These are phyloP conservation scores for Friedmanniomyces simplex DNA, from an alignment of 495 filamentous ascomycete species.

Conservation along the genomic window DNA sequence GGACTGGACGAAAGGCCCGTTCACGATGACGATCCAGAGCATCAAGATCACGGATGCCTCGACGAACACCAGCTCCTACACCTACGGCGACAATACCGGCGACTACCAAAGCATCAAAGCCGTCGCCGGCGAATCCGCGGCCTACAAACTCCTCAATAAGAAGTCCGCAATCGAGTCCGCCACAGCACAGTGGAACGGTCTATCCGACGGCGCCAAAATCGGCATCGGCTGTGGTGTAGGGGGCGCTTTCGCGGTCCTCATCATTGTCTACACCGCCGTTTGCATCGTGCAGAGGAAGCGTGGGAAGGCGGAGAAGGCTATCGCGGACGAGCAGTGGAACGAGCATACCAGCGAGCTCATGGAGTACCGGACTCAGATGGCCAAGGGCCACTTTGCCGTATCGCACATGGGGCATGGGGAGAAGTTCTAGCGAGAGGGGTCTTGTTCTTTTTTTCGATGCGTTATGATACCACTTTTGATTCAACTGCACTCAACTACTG, in stretches of 20 bases:
- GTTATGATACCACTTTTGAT: not conserved
- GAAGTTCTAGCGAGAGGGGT: slow-evolving; percentile 1
- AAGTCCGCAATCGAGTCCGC: slow-evolving; percentile 11
- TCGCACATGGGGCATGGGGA: slow-evolving; percentile 10
- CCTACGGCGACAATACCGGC: slow-evolving; percentile 18
- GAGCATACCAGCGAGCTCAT: slow-evolving; percentile 13
- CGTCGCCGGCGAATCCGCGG: slow-evolving; percentile 12
- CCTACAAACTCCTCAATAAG: slow-evolving; percentile 15
- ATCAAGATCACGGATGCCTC: slow-evolving; percentile 17
- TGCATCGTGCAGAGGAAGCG: slow-evolving; percentile 17
- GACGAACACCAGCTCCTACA: slow-evolving; percentile 17
- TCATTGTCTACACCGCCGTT: slow-evolving; percentile 7
- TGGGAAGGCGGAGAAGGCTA: slow-evolving; percentile 13
- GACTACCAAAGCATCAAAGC: slow-evolving; percentile 17
- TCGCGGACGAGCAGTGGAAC: slow-evolving; percentile 20
- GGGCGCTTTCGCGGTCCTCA: not conserved
- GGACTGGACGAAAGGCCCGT: slow-evolving; percentile 49
- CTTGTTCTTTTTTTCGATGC: not conserved
- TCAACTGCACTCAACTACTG: not conserved
- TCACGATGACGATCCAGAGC: slow-evolving; percentile 21
- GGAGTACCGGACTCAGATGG: slow-evolving; percentile 13
- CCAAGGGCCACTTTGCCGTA: slow-evolving; percentile 17
- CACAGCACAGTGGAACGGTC: slow-evolving; percentile 9
- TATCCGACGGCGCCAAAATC: slow-evolving; percentile 20
- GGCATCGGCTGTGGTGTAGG: slow-evolving; percentile 18